phyloP scores from a whole-genome alignment of 2,329 filamentous ascomycete genomes.

The Trichoderma lentiforme region DNA sequence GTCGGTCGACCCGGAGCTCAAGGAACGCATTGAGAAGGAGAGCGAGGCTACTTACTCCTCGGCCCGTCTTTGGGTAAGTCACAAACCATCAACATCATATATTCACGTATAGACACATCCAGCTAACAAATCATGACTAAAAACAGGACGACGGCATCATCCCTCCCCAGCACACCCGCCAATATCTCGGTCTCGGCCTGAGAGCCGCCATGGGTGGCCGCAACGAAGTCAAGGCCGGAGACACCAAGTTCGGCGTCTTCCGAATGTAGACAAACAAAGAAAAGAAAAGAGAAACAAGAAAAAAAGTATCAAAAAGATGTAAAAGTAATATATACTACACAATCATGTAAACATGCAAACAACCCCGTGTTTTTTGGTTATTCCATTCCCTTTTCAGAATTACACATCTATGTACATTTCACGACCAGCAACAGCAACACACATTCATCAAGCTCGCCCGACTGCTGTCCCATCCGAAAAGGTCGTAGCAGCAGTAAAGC shows the following conservation, averaged over 20 bases:
- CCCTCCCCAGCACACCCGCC: constrained; percentile 70
- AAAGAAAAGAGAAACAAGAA: neutral
- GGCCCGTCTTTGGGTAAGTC: constrained; percentile 77
- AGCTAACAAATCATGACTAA: neutral
- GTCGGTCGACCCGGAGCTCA: constrained; percentile 74
- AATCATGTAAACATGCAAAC: neutral
- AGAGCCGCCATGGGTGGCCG: constrained; percentile 67
- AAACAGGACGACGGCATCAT: constrained; percentile 76
- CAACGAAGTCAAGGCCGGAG: constrained; percentile 57
- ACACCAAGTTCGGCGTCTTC: constrained; percentile 75
- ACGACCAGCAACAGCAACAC: neutral
- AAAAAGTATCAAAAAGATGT: neutral
- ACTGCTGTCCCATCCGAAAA: neutral
- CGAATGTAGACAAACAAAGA: constrained; percentile 60
- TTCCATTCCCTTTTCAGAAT: neutral
- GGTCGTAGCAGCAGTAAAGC: neutral
- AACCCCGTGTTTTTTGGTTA: neutral
- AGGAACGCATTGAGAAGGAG: constrained; percentile 81
- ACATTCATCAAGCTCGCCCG: neutral
- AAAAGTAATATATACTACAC: neutral
- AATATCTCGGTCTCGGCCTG: constrained; percentile 69
- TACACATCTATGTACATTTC: neutral
- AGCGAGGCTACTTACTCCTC: constrained; percentile 86
- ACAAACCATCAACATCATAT: neutral
- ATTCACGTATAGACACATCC: neutral